Base-by-base conservation (phyloP, 768 basidiomycete genomes). In the Tricholoma sp. region DNA sequence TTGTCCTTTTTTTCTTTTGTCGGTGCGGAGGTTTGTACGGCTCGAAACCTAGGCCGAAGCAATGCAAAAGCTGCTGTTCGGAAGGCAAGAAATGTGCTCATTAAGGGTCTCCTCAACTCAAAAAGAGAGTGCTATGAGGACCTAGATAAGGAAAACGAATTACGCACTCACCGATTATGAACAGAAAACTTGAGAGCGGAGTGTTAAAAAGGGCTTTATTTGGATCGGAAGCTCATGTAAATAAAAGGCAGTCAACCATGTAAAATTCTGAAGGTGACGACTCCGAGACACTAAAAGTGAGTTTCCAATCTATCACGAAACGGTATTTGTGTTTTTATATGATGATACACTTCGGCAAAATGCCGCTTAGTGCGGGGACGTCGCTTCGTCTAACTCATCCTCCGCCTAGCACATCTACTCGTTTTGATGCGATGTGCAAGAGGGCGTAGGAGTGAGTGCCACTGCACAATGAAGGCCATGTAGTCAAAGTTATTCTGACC, bases 31-130 rank as follows among this genome's bases (percentile, higher is more conserved):
- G 4, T 29, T 34, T 59, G 52, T 39, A 39, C 18, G 19, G 34
- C 14, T 41, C 54, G 37, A 49, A 57, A 39, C 22, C 21, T 39
- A 43, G 49, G 60, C 10, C n/a, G 18, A 35, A 60, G 55, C 50
- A 63, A 32, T 2, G 68, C 64, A 12, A 67, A 56, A 18, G 63
- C 66, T 16, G 68, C 70, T 9, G 54, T 65, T 16, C 69, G 65
- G 52, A 73, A 73, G 22, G 72, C 70, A 9, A 67, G 54, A 54
- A 70, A 72, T 2, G 69, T 58, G 57, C 66, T 69, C 71, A 72
- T 72, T 11, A 16, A 12, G 10, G 27, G 27, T 27, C 24, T 9
- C 14, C 52, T 39, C 24, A 27, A 35, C 16, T 53, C 24, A n/a
- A 18, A 9, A 41, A 41, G 18, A 10, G 19, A 18, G 39, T 46